These are phyloP conservation scores for Metschnikowia colocasiae DNA, from an alignment of 805 yeast genomes.

Conservation along the genomic window DNA sequence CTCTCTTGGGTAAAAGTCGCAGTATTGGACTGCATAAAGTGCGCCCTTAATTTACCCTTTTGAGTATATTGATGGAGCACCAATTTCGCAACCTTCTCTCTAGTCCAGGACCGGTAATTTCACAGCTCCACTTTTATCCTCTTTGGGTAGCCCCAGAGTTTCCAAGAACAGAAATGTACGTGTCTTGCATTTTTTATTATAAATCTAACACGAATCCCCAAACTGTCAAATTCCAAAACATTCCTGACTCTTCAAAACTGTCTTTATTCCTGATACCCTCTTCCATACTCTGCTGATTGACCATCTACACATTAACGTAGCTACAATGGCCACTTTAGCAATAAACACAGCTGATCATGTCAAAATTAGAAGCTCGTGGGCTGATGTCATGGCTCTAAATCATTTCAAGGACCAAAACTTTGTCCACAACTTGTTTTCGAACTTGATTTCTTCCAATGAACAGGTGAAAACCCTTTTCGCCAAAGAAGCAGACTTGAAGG, in stretches of 20 bases:
- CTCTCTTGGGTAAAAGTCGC: slow-evolving; percentile 1
- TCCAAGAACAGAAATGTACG: slow-evolving; percentile 2
- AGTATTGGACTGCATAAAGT: neutral
- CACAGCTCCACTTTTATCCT: slow-evolving; percentile 3
- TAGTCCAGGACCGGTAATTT: slow-evolving; percentile 4
- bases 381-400: slow-evolving; percentile 26
- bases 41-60: neutral
- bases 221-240: slow-evolving; percentile 4
- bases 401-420: slow-evolving; percentile 30
- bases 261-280: neutral
- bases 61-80: slow-evolving; percentile 2
- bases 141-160: slow-evolving; percentile 2
- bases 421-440: slow-evolving; percentile 29
- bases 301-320: neutral
- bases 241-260: neutral
- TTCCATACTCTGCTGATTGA: neutral
- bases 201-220: slow-evolving; percentile 1
- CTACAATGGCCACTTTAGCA: slow-evolving; percentile 10
- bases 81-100: slow-evolving; percentile 3
- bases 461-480: slow-evolving; percentile 22
- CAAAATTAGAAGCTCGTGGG: slow-evolving; percentile 33
- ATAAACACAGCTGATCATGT: slow-evolving; percentile 17
- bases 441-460: slow-evolving; percentile 32
- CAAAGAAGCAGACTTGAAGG: slow-evolving; percentile 20
- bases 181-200: neutral